Conservation (phyloP, 805 yeast species). For the Ogataea trehaloabstinens region DNA sequence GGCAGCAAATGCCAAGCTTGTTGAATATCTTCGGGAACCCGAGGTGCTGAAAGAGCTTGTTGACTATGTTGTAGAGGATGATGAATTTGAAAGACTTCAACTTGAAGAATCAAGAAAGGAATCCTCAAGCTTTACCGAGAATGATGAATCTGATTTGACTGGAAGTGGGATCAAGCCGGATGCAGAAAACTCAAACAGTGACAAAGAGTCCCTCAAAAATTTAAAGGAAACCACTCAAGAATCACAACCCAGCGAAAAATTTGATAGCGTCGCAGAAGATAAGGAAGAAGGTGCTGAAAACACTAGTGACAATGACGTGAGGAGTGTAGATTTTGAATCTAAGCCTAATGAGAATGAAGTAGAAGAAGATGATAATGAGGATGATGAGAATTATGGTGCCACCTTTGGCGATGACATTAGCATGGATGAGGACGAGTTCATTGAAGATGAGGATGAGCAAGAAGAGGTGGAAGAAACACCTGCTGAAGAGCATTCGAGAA, state of each 20-base stretch:
- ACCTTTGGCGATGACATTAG: slow-evolving; percentile 14
- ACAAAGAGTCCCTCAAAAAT: not conserved
- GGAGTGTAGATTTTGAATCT: not conserved
- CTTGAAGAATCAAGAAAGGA: slow-evolving; percentile 20
- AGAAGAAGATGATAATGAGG: slow-evolving; percentile 14
- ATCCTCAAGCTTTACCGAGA: slow-evolving; percentile 1
- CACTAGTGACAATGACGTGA: slow-evolving; percentile 6
- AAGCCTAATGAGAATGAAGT: slow-evolving; percentile 8
- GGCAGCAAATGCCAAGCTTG: slow-evolving; percentile 68
- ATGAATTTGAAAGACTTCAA: slow-evolving; percentile 35
- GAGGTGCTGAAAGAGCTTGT: slow-evolving; percentile 68
- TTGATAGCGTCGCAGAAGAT: slow-evolving; percentile 4
- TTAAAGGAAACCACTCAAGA: not conserved
- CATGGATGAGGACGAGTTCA: slow-evolving; percentile 25
- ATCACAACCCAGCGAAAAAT: not conserved
- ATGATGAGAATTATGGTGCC: slow-evolving; percentile 20
- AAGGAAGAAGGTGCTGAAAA: not conserved
- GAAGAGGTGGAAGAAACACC: slow-evolving; percentile 32
- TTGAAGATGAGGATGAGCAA: slow-evolving; percentile 29
- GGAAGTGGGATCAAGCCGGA: not conserved
- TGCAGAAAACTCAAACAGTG: not conserved
- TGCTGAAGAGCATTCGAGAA: slow-evolving; percentile 34
- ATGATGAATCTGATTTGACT: slow-evolving; percentile 4
- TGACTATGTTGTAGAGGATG: slow-evolving; percentile 57
- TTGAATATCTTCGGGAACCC: slow-evolving; percentile 79